Evolutionary conservation across 192 early-diverging fungal species (phyloP), one percentile per base, ranked within the genome.

Genomic region (Linnemannia schmuckeri): DNA sequence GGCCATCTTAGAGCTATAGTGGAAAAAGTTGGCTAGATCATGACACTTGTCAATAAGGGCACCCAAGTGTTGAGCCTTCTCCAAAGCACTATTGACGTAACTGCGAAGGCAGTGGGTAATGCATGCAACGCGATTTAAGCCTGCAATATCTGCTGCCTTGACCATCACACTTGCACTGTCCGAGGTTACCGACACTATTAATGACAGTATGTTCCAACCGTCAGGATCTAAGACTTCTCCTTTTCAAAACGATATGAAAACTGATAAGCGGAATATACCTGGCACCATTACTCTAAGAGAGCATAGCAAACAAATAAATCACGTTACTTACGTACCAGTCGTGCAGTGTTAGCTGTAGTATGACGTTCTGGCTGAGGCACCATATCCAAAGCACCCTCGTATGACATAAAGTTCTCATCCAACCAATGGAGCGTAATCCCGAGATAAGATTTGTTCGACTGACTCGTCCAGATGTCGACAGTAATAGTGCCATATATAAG

Each of bases 151-250:
- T 44, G 38, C 30, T 4, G 75, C 54, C 46, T 72, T 82, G 7
- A 37, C 15, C 81, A 82, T 82, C 6, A 76, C 81, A 63, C 70
- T 49, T 15, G 81, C 55, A 63, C 70, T 82, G 24, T 82, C 70
- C 10, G 75, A 72, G 17, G 70, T 63, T 46, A 63, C 52, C 15
- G 69, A 27, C 41, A 63, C 70, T 37, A 82, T 72, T 40, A 17
- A 79, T 40, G 7, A 0, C 4, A 6, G 9, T 38, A 72, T 42
- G 8, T 63, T 63, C 57, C 57, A 63, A 9, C n/a, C 57, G 0
- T 63, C 27, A 12, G 57, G 57, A 63, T 27, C 57, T 63, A 63
- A 63, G 8, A 10, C 57, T 30, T 12, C 8, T 10, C 57, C 57
- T 33, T 30, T 63, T 30, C 8, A 30, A 30, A 63, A 33, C 12